phyloP scores from a whole-genome alignment of 257 asterid genomes.

The Fraxinus quadrangulata region DNA sequence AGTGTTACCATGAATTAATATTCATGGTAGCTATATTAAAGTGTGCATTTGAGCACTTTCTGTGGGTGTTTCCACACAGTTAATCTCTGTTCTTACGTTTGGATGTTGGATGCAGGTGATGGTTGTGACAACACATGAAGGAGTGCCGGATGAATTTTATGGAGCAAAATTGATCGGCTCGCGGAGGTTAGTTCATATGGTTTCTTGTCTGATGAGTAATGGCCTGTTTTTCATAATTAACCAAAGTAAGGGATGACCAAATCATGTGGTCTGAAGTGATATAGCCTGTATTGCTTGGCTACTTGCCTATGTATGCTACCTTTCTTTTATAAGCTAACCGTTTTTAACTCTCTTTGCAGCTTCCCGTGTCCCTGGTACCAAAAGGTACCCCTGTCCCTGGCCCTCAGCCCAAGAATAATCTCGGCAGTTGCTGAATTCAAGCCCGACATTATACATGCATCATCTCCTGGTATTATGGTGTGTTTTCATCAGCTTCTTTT shows the following conservation, averaged over 20 bases:
- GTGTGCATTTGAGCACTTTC: background rate
- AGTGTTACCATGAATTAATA: constrained; percentile 6
- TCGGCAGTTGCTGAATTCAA: constrained; percentile 88
- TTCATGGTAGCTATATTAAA: background rate
- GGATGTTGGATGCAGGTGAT: constrained; percentile 60
- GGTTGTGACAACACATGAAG: constrained; percentile 99
- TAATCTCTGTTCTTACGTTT: constrained; percentile 21
- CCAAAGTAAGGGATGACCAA: background rate
- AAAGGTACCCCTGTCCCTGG: constrained; percentile 90
- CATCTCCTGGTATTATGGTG: constrained; percentile 99
- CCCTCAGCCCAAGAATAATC: constrained; percentile 98
- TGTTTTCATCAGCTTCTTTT: constrained; percentile 21
- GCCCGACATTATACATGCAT: constrained; percentile 97
- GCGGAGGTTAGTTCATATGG: constrained; percentile 52
- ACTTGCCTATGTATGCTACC: constrained; percentile 5
- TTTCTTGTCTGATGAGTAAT: constrained; percentile 17
- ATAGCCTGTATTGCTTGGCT: background rate
- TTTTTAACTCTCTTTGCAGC: constrained; percentile 47
- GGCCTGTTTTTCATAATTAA: constrained; percentile 1
- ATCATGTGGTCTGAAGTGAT: background rate
- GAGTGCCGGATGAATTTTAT: constrained; percentile 91
- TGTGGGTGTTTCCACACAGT: background rate
- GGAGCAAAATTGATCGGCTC: constrained; percentile 97
- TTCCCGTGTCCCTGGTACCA: constrained; percentile 93
- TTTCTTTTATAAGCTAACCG: constrained; percentile 18